Conservation (phyloP, 2,329 filamentous ascomycete species). For the Raffaelea albimanens region DNA sequence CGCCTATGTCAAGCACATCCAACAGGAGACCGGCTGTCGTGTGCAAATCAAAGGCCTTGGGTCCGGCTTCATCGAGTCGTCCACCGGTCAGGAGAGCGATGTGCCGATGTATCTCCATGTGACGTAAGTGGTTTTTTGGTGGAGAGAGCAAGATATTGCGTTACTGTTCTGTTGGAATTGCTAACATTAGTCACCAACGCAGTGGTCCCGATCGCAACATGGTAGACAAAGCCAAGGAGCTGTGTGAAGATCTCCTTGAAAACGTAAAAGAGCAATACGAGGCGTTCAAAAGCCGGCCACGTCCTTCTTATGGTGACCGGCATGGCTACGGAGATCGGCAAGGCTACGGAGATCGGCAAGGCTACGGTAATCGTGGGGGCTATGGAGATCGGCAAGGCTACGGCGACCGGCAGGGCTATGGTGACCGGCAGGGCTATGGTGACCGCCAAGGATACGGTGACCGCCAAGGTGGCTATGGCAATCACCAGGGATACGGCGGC, state of each 20-base stretch:
- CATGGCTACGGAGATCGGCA: slow-evolving; percentile 33
- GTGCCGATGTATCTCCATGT: slow-evolving; percentile 97
- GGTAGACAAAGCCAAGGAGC: slow-evolving; percentile 76
- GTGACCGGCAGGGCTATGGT: slow-evolving; percentile 18
- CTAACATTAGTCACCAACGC: background rate
- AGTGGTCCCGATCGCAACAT: slow-evolving; percentile 82
- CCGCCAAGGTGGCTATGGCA: slow-evolving; percentile 31
- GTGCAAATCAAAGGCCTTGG: slow-evolving; percentile 97
- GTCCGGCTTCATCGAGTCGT: slow-evolving; percentile 85
- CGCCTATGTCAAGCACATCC: slow-evolving; percentile 96
- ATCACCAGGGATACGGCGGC: slow-evolving; percentile 24
- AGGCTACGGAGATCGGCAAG: slow-evolving; percentile 30
- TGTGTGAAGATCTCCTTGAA: slow-evolving; percentile 77
- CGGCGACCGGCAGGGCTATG: slow-evolving; percentile 27
- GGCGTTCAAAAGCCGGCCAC: slow-evolving; percentile 74
- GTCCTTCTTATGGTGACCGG: slow-evolving; percentile 36
- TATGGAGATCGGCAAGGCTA: slow-evolving; percentile 33
- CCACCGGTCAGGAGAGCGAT: slow-evolving; percentile 83
- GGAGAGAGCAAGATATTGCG: too few relatives aligned
- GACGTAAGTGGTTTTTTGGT: slow-evolving; percentile 50
- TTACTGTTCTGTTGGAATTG: background rate
- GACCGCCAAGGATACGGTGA: slow-evolving; percentile 34
- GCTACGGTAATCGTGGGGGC: slow-evolving; percentile 28
- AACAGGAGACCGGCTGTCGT: slow-evolving; percentile 86
- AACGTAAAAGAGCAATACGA: slow-evolving; percentile 89